These are phyloP conservation scores for Tetrastigma voinierianum DNA, from an alignment of 164 flowering plant species.

Conservation along the genomic window DNA sequence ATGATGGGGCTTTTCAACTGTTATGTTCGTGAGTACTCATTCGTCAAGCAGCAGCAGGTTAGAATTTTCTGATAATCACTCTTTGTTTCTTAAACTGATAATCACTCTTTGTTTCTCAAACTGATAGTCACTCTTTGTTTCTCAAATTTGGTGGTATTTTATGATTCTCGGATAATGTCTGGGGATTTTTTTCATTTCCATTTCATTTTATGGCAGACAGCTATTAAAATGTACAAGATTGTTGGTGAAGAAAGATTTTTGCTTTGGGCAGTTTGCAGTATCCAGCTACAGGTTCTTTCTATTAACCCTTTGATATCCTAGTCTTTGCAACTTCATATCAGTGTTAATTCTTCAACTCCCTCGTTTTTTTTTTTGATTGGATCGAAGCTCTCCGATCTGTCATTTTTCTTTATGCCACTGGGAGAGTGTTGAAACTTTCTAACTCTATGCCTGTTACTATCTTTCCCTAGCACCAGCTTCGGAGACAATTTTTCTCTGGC, in stretches of 20 bases:
- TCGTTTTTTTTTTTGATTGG: too few relatives aligned
- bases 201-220: constrained; percentile 57
- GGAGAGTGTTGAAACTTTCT: too few relatives aligned
- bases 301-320: not conserved
- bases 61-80: not conserved
- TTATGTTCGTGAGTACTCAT: constrained; percentile 85
- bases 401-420: too few relatives aligned
- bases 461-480: too few relatives aligned
- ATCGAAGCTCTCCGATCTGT: too few relatives aligned
- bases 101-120: too few relatives aligned
- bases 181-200: constrained; percentile 1
- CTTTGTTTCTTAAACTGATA: not conserved
- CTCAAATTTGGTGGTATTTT: not conserved
- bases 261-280: constrained; percentile 99
- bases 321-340: too few relatives aligned
- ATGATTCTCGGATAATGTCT: not conserved
- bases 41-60: constrained; percentile 98
- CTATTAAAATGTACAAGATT: constrained; percentile 92
- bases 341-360: too few relatives aligned
- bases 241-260: constrained; percentile 87
- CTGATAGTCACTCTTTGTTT: too few relatives aligned
- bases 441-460: too few relatives aligned
- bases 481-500: too few relatives aligned
- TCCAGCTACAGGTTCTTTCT: constrained; percentile 75
- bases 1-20: constrained; percentile 96